phyloP scores from a whole-genome alignment of 108 stramenopile species.

The Skeletonema tropicum region DNA sequence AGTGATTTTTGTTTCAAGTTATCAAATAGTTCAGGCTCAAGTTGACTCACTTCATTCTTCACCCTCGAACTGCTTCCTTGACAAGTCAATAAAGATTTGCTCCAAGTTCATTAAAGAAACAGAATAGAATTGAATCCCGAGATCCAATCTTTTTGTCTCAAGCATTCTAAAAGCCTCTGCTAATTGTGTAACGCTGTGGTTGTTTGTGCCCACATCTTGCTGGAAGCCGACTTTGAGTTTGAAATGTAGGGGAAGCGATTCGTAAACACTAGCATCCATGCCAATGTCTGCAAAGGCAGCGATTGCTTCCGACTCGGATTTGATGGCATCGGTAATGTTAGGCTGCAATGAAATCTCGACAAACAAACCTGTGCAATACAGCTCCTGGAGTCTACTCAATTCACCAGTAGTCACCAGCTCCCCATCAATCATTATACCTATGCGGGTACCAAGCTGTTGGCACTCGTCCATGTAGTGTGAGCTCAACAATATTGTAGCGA shows the following conservation, averaged over 20 bases:
- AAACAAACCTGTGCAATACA: slow-evolving; percentile 40
- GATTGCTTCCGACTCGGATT: slow-evolving; percentile 7
- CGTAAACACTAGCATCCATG: slow-evolving; percentile 30
- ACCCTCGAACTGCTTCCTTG: slow-evolving; percentile 34
- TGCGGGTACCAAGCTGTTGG: slow-evolving; percentile 76
- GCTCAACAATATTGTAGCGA: slow-evolving; percentile 67
- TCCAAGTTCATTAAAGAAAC: slow-evolving; percentile 69
- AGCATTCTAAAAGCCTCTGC: slow-evolving; percentile 40
- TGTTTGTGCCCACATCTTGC: neutral
- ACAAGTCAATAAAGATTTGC: slow-evolving; percentile 75
- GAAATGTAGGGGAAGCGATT: slow-evolving; percentile 44
- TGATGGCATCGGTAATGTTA: neutral
- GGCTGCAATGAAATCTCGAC: slow-evolving; percentile 35
- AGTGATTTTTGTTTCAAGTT: neutral
- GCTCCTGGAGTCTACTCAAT: slow-evolving; percentile 60
- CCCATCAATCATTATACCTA: slow-evolving; percentile 85
- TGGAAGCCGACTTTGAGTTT: slow-evolving; percentile 35
- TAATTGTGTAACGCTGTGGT: slow-evolving; percentile 26
- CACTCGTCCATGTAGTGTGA: slow-evolving; percentile 93
- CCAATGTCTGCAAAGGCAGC: slow-evolving; percentile 11
- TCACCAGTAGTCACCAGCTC: slow-evolving; percentile 60
- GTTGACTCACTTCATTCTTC: slow-evolving; percentile 2
- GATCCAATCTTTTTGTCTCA: slow-evolving; percentile 27
- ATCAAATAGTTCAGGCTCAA: neutral
- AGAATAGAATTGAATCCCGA: slow-evolving; percentile 57